Percentiles rank a stretch among this genome's conserved stretches.
Evolutionary conservation across 495 filamentous ascomycete genomes (phyloP).

Genomic region (Penicillium bovifimosum): DNA sequence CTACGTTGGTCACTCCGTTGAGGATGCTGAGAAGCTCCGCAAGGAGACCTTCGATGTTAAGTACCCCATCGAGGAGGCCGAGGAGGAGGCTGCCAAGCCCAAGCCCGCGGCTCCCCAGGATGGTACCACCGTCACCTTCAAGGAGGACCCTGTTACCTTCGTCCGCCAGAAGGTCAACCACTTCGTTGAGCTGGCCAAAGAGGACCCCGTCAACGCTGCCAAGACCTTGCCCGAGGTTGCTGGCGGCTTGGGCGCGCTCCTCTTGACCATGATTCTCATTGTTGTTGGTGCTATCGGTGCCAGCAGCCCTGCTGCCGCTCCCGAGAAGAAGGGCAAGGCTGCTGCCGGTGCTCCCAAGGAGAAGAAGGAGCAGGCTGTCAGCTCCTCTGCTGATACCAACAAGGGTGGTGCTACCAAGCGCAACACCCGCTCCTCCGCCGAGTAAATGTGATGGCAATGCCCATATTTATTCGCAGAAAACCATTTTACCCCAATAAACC

Average conservation of each 20-base stretch:
- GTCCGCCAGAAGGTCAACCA: conserved; percentile 87
- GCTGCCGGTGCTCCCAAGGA: conserved; percentile 69
- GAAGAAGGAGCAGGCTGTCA: conserved; percentile 65
- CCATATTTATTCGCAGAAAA: background rate
- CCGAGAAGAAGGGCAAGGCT: conserved; percentile 66
- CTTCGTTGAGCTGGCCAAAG: conserved; percentile 79
- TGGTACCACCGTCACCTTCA: conserved; percentile 79
- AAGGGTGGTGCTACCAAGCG: conserved; percentile 65
- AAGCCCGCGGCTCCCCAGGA: conserved; percentile 60
- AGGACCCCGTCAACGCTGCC: conserved; percentile 82
- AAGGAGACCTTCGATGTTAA: conserved; percentile 92
- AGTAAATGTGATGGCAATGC: conserved; percentile 26
- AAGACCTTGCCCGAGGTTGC: conserved; percentile 90
- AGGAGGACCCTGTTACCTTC: conserved; percentile 85
- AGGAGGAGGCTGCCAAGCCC: conserved; percentile 79
- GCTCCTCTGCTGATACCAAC: conserved; percentile 59
- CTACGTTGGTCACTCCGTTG: conserved; percentile 97
- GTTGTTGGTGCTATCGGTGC: conserved; percentile 53
- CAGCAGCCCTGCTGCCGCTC: conserved; percentile 49
- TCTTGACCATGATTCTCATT: conserved; percentile 63
- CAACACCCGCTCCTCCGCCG: conserved; percentile 53
- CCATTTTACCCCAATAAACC: background rate
- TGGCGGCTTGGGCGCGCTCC: conserved; percentile 65
- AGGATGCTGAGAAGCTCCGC: conserved; percentile 87
- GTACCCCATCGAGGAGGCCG: conserved; percentile 72